Evolutionary conservation across 2,329 filamentous ascomycete species (phyloP).

Genomic region (Aspergillus brunneoviolaceus): DNA sequence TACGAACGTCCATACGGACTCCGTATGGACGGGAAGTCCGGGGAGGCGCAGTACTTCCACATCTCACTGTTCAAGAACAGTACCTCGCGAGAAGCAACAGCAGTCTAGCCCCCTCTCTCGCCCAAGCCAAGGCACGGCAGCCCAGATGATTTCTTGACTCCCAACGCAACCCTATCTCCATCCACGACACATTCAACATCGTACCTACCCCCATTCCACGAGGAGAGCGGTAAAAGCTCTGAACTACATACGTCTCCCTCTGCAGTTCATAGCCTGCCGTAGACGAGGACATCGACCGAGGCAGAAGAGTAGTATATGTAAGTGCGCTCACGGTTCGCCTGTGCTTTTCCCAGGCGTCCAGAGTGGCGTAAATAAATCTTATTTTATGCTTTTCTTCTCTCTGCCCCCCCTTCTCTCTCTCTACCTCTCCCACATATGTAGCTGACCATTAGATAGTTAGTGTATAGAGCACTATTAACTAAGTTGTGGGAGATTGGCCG

Average conservation of each 20-base stretch:
- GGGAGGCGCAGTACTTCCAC: not conserved
- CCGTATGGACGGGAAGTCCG: not conserved
- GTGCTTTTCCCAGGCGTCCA: not conserved
- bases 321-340: not conserved
- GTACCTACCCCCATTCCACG: not conserved
- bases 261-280: not conserved
- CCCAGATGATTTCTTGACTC: not conserved
- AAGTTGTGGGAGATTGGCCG: no score
- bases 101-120: not conserved
- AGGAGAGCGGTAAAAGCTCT: not conserved
- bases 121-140: not conserved
- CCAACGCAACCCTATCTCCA: no score
- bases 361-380: not conserved
- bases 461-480: no score
- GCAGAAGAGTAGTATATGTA: not conserved
- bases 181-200: no score
- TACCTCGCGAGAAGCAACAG: not conserved
- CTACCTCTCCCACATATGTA: not conserved
- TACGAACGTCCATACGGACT: not conserved
- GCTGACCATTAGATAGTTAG: no score
- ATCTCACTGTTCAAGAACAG: not conserved
- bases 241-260: not conserved
- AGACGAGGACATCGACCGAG: not conserved
- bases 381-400: not conserved
- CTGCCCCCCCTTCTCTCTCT: no score